Evolutionary conservation across 1,284 basidiomycete species (phyloP).

Genomic region (Porogramme epimiltina): DNA sequence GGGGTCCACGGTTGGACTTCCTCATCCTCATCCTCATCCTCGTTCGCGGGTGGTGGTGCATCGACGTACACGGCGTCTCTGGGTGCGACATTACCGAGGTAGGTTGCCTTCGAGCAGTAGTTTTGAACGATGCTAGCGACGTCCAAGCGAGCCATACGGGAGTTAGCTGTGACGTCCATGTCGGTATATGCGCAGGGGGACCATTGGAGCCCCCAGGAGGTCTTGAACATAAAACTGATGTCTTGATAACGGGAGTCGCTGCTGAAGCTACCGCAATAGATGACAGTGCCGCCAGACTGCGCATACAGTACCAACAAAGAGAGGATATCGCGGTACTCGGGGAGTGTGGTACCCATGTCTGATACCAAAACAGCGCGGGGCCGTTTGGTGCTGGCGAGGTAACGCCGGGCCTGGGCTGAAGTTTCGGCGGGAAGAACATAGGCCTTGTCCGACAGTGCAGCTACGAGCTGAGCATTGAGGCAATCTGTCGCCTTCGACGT

Average conservation of each 20-base stretch:
- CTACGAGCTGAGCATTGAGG: too few relatives aligned
- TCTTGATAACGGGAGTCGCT: background rate
- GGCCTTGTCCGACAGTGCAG: too few relatives aligned
- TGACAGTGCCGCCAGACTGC: slow-evolving; percentile 11
- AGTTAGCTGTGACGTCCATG: too few relatives aligned
- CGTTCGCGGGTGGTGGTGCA: slow-evolving; percentile 2
- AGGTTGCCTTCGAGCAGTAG: background rate
- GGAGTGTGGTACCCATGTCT: slow-evolving; percentile 1
- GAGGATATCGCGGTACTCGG: slow-evolving; percentile 7
- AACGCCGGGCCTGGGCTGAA: background rate
- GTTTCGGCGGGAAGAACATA: too few relatives aligned
- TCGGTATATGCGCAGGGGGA: background rate
- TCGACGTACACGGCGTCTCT: slow-evolving; percentile 3
- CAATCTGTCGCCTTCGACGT: too few relatives aligned
- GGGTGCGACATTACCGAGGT: background rate
- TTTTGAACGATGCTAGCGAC: background rate
- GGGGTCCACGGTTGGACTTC: slow-evolving; percentile 5
- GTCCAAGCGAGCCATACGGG: background rate
- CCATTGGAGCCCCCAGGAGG: slow-evolving; percentile 15
- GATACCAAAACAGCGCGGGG: slow-evolving; percentile 9
- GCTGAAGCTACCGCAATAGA: slow-evolving; percentile 17
- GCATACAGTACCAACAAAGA: slow-evolving; percentile 12
- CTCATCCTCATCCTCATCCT: slow-evolving; percentile 1
- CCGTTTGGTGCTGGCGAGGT: slow-evolving; percentile 2
- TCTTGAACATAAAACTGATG: slow-evolving; percentile 10